Conservation (phyloP, 2,329 filamentous ascomycete species). For the Ceratocystis colombiana region DNA sequence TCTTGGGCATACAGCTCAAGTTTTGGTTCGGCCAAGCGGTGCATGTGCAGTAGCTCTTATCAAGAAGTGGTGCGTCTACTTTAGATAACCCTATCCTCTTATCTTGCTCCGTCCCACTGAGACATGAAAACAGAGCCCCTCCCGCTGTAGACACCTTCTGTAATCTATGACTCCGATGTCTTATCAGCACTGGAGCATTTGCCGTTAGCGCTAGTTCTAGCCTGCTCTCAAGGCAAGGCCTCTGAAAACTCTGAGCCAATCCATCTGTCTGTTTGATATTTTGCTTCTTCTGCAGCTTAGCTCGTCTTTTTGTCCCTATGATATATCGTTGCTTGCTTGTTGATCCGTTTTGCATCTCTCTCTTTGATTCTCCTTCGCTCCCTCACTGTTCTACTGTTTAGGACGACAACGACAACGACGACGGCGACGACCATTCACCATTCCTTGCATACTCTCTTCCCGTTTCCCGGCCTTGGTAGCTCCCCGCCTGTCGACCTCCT, state of each 20-base stretch:
- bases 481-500: constrained; percentile 10
- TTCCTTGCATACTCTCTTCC: constrained; percentile 25
- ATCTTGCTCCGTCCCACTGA: no score
- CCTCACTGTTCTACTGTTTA: background rate
- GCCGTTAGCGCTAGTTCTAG: background rate
- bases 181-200: background rate
- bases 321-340: constrained; percentile 2
- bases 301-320: constrained; percentile 23
- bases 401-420: constrained; percentile 25
- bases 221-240: background rate
- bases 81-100: no score
- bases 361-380: background rate
- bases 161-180: background rate
- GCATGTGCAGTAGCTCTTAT: no score
- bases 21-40: no score
- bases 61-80: no score
- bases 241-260: constrained; percentile 9
- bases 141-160: background rate
- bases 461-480: constrained; percentile 27
- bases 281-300: constrained; percentile 18
- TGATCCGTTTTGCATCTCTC: background rate
- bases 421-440: constrained; percentile 27
- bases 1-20: no score
- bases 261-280: background rate
- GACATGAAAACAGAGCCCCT: no score